Evolutionary conservation across 305 asterid genomes (phyloP).

Genomic region (Nicotiana rustica): DNA sequence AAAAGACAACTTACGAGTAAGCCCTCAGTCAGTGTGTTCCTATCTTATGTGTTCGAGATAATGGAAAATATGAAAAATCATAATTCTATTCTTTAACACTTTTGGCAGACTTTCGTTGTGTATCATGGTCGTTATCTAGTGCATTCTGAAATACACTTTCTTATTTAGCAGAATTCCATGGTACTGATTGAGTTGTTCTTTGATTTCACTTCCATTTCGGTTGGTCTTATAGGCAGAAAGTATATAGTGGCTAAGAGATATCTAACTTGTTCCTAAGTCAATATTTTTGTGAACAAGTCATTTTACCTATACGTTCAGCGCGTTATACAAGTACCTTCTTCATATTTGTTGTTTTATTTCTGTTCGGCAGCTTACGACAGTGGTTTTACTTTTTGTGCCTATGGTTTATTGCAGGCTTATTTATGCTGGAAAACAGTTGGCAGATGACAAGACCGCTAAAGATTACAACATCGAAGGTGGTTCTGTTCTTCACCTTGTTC

Average conservation of each 20-base stretch:
- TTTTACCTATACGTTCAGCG: neutral
- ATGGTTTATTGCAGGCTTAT: slow-evolving; percentile 66
- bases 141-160: neutral
- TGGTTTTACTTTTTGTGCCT: neutral
- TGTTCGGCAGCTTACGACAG: neutral
- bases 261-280: neutral
- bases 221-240: neutral
- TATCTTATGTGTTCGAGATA: neutral
- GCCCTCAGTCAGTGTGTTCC: neutral
- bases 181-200: neutral
- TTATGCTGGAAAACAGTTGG: slow-evolving; percentile 91
- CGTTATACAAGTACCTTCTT: neutral
- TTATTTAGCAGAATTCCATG: neutral
- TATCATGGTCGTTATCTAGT: neutral
- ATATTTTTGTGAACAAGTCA: neutral
- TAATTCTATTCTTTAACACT: neutral
- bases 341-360: neutral
- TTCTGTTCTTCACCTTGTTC: slow-evolving; percentile 88
- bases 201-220: neutral
- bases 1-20: neutral
- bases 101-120: neutral
- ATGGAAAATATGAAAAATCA: neutral
- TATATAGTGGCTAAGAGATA: neutral
- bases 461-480: slow-evolving; percentile 94
- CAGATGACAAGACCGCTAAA: slow-evolving; percentile 88